Percentiles rank a stretch among this genome's conserved stretches.
Conservation (phyloP, 345 rosid species). For the Gossypium raimondii region DNA sequence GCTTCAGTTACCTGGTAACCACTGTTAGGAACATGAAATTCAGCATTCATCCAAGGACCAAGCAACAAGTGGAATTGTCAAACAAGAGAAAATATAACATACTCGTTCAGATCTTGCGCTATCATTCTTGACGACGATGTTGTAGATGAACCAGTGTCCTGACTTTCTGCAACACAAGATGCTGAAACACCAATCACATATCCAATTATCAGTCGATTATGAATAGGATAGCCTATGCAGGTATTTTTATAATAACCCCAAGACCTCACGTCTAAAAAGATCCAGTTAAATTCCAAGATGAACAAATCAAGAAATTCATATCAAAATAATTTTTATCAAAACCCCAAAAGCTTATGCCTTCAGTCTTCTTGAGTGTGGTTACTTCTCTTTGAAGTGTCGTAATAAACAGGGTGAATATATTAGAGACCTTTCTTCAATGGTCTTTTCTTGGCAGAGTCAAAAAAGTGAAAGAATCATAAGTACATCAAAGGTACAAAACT, state of each 20-base stretch:
- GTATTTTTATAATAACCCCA: not conserved
- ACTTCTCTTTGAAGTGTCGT: not conserved
- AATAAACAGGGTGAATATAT: not conserved
- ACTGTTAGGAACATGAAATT: constrained; percentile 40
- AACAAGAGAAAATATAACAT: constrained; percentile 28
- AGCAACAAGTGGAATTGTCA: not conserved
- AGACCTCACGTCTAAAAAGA: not conserved
- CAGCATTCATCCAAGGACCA: constrained; percentile 1
- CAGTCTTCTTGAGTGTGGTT: not conserved
- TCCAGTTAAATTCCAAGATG: not conserved
- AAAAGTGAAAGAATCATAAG: constrained; percentile 5
- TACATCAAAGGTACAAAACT: constrained; percentile 4
- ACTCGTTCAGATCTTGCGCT: constrained; percentile 77
- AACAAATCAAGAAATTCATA: not conserved
- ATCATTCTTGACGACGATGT: constrained; percentile 58
- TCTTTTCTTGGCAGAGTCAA: not conserved
- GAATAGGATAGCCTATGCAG: not conserved
- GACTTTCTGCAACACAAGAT: constrained; percentile 76
- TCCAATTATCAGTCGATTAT: constrained; percentile 11
- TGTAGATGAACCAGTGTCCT: constrained; percentile 73
- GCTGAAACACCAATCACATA: constrained; percentile 34
- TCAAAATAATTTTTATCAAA: not conserved
- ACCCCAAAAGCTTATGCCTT: not conserved
- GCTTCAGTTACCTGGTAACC: constrained; percentile 91
- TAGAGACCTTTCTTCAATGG: not conserved